phyloP scores from a whole-genome alignment of 108 stramenopile species.

The Nitzschia inconspicua region DNA sequence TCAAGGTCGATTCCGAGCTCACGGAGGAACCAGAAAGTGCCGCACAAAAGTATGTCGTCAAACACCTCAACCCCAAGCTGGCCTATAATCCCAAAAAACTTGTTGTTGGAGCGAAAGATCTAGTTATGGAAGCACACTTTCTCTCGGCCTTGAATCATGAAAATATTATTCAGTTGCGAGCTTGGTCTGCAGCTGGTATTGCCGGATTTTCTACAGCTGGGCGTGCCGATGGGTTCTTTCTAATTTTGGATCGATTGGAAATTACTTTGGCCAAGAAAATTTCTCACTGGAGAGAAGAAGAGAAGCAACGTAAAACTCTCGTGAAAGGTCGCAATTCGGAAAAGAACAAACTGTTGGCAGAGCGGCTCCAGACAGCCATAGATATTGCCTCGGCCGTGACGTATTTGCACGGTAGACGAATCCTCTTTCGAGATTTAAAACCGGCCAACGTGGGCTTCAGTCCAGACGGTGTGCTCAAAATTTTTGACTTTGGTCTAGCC shows the following conservation, averaged over 20 bases:
- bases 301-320: conserved; percentile 26
- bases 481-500: conserved; percentile 71
- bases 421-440: conserved; percentile 59
- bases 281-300: conserved; percentile 42
- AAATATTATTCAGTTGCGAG: conserved; percentile 70
- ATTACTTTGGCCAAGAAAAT: conserved; percentile 38
- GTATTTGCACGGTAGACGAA: conserved; percentile 40
- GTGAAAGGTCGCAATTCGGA: conserved; percentile 20
- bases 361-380: conserved; percentile 38
- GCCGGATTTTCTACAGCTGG: conserved; percentile 41
- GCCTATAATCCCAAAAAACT: conserved; percentile 51
- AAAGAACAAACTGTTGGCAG: conserved; percentile 22
- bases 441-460: conserved; percentile 65
- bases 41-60: conserved; percentile 48
- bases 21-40: conserved; percentile 13
- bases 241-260: conserved; percentile 44
- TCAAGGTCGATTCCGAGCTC: conserved; percentile 30
- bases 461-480: conserved; percentile 33
- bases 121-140: conserved; percentile 59
- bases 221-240: conserved; percentile 53
- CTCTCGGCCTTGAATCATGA: conserved; percentile 44
- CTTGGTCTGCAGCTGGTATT: conserved; percentile 69
- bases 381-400: conserved; percentile 41
- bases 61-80: conserved; percentile 63
- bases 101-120: conserved; percentile 55